A percentile compares a stretch with the other conserved stretches of the same genome.
phyloP scores from a whole-genome alignment of 2,329 filamentous ascomycete genomes.

The Talaromyces sp. region DNA sequence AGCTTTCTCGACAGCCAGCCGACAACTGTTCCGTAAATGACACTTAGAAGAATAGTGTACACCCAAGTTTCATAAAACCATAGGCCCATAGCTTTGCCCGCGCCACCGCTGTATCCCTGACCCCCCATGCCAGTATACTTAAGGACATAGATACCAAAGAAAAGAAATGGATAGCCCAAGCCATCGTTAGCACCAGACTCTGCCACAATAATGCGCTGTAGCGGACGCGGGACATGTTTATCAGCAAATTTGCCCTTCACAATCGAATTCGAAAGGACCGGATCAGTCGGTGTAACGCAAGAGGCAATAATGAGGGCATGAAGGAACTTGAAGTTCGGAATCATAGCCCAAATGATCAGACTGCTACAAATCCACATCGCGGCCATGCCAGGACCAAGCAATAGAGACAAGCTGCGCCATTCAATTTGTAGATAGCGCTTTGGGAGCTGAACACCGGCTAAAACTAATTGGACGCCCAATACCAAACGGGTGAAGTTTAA shows the following conservation, averaged over 20 bases:
- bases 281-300: conserved; percentile 91
- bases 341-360: conserved; percentile 74
- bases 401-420: conserved; percentile 73
- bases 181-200: conserved; percentile 91
- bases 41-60: conserved; percentile 78
- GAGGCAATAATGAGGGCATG: conserved; percentile 79
- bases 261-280: conserved; percentile 83
- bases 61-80: conserved; percentile 88
- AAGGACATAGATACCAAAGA: conserved; percentile 80
- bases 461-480: conserved; percentile 84
- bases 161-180: conserved; percentile 84
- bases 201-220: conserved; percentile 79
- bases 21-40: conserved; percentile 74
- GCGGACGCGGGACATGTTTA: conserved; percentile 77
- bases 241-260: conserved; percentile 94
- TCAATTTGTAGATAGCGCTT: conserved; percentile 77
- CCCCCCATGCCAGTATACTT: conserved; percentile 69
- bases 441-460: conserved; percentile 85
- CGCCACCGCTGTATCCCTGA: conserved; percentile 59
- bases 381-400: conserved; percentile 83
- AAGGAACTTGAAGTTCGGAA: conserved; percentile 71
- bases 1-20: conserved; percentile 82
- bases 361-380: conserved; percentile 86
- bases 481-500: conserved; percentile 85
- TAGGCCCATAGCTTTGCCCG: conserved; percentile 67